Evolutionary conservation across 2,329 filamentous ascomycete genomes (phyloP), one percentile per base, ranked within the genome.

Genomic region (Alternaria tenuissima): DNA sequence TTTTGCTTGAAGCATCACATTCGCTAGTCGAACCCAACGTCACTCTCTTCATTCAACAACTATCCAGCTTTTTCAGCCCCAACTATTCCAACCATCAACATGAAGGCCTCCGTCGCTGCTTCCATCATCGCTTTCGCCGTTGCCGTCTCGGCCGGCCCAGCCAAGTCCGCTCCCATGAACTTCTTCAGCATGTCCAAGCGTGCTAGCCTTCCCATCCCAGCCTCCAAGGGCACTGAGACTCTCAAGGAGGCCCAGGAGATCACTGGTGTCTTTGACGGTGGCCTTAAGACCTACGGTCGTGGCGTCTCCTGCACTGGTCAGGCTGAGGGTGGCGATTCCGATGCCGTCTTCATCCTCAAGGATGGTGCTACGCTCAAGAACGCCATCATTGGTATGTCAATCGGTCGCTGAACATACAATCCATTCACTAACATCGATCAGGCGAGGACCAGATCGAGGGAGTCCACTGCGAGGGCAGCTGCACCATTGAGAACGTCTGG

Each of bases 271-370:
- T 76, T 75, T 53, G 75, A 76, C 47, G 74, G 74, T 62, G 74
- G 72, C 16, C 59, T 76, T n/a, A 74, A 75, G 69, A 72, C 68
- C 52, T 77, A 70, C 48, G 75, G 71, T 61, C 74, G 75, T 59
- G 74, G 74, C 52, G 68, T 67, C 16, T 65, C 60, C 41, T 84
- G 83, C 74, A 77, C 70, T 24, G 79, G 74, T 16, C 80, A 84
- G 47, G 67, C 70, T 14, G 82, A 84, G 66, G 81, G 82, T 47
- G 80, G 76, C 46, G 75, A 80, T 55, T 63, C 74, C 0, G 83
- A 84, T 51, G 82, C 84, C 34, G 84, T 86, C 69, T 86, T 86
- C 78, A 77, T 84, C 63, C 78, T 87, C 44, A 78, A 81, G 68
- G 76, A 81, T 44, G 84, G 84, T 24, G 85, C 80, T 24, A 83